A percentile compares a stretch with the other conserved stretches of the same genome.
Evolutionary conservation across 2,329 filamentous ascomycete genomes (phyloP).

Genomic region (Colletotrichum graminicola): DNA sequence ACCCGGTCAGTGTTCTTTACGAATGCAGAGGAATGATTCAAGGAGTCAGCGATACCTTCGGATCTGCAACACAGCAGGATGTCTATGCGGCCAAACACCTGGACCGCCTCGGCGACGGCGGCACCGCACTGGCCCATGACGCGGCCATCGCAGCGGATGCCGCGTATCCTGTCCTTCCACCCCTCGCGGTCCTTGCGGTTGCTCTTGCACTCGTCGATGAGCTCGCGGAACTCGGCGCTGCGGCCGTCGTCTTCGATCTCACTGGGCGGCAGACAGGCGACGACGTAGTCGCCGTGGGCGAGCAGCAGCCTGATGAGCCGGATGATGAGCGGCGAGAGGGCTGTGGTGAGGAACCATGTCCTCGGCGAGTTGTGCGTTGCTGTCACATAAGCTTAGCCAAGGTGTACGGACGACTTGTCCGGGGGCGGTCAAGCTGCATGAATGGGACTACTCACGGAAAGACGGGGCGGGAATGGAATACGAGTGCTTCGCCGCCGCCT

Average conservation of each 20-base stretch:
- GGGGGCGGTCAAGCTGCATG: constrained; percentile 42
- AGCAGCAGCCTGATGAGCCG: constrained; percentile 85
- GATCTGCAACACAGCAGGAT: constrained; percentile 91
- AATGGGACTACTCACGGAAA: constrained; percentile 61
- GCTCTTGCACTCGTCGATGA: constrained; percentile 78
- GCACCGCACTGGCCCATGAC: constrained; percentile 81
- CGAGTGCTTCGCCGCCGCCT: constrained; percentile 43
- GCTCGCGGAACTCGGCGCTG: constrained; percentile 82
- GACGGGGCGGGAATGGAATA: constrained; percentile 59
- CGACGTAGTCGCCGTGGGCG: constrained; percentile 91
- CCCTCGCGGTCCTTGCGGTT: constrained; percentile 75
- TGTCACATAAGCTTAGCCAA: constrained; percentile 49
- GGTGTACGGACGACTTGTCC: neutral
- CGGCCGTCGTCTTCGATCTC: constrained; percentile 84
- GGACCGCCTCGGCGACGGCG: constrained; percentile 87
- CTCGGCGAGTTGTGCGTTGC: constrained; percentile 80
- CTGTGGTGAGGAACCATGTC: constrained; percentile 93
- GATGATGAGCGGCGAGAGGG: constrained; percentile 86
- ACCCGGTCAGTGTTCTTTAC: neutral
- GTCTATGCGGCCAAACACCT: constrained; percentile 87
- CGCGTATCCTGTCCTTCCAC: constrained; percentile 83
- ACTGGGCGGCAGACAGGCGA: constrained; percentile 82
- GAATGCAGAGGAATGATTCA: neutral
- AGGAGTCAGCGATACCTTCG: constrained; percentile 70
- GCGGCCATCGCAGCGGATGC: constrained; percentile 73